These are phyloP conservation scores for Nemania sp. DNA, from an alignment of 2,329 filamentous ascomycete species.

Conservation along the genomic window DNA sequence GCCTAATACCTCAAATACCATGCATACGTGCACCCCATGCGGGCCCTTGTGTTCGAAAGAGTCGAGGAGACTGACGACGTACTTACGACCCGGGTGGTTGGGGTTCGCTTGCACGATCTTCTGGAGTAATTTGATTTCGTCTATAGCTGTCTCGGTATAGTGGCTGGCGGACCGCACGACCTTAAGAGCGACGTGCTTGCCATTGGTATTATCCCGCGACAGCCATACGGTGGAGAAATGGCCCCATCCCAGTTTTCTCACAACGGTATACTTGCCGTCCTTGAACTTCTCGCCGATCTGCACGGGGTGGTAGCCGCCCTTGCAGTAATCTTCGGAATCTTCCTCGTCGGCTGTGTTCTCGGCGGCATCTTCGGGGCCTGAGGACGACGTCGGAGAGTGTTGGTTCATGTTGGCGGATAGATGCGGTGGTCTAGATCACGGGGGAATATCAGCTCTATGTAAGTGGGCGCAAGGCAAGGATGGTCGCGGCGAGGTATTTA, in stretches of 20 bases:
- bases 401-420: constrained; percentile 69
- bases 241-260: constrained; percentile 97
- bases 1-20: constrained; percentile 98
- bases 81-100: constrained; percentile 90
- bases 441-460: constrained; percentile 48
- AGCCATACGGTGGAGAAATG: constrained; percentile 98
- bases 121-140: constrained; percentile 98
- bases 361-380: constrained; percentile 82
- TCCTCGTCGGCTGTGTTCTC: constrained; percentile 98
- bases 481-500: constrained; percentile 22
- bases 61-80: constrained; percentile 95
- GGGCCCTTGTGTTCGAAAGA: constrained; percentile 98
- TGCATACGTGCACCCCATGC: constrained; percentile 96
- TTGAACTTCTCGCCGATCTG: constrained; percentile 96
- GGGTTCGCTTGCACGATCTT: constrained; percentile 97
- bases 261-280: constrained; percentile 94
- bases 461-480: constrained; percentile 26
- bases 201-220: constrained; percentile 83
- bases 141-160: constrained; percentile 98
- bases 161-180: constrained; percentile 97
- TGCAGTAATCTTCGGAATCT: constrained; percentile 99
- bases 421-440: constrained; percentile 63
- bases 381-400: constrained; percentile 80
- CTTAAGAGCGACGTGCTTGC: constrained; percentile 97
- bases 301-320: constrained; percentile 97